phyloP scores from a whole-genome alignment of 805 yeast species.

The Ogataea wickerhamii region DNA sequence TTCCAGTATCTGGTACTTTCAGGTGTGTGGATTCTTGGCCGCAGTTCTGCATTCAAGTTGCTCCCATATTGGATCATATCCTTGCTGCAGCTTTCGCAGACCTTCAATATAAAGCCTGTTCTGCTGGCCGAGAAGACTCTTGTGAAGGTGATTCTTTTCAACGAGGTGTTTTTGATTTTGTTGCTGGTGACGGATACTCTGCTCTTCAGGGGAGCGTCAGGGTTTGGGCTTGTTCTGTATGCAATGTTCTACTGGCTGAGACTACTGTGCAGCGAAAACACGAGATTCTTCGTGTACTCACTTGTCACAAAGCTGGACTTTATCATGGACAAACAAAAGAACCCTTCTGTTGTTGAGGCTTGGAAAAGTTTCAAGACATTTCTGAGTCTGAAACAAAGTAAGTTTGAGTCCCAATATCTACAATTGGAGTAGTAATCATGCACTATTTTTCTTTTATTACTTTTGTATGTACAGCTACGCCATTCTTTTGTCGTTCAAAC shows the following conservation, averaged over 20 bases:
- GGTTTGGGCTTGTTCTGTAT: constrained; percentile 60
- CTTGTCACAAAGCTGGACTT: constrained; percentile 43
- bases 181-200: constrained; percentile 57
- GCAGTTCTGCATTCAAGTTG: constrained; percentile 62
- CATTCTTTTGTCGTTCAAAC: constrained; percentile 2
- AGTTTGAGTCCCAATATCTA: constrained; percentile 26
- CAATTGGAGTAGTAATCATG: constrained; percentile 1
- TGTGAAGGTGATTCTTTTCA: constrained; percentile 50
- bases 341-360: constrained; percentile 38
- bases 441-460: background rate
- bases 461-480: background rate
- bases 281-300: constrained; percentile 41
- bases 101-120: constrained; percentile 40
- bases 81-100: constrained; percentile 48
- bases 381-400: constrained; percentile 38
- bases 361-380: constrained; percentile 41
- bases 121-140: constrained; percentile 37
- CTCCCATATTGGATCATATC: constrained; percentile 58
- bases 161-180: constrained; percentile 54
- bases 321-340: constrained; percentile 39
- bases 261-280: constrained; percentile 51
- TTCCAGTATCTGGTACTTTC: constrained; percentile 65
- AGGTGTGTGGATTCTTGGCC: constrained; percentile 57
- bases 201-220: constrained; percentile 62
- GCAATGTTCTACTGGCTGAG: constrained; percentile 67